These are phyloP conservation scores for Ogataea haglerorum DNA, from an alignment of 805 yeast species.

Conservation along the genomic window DNA sequence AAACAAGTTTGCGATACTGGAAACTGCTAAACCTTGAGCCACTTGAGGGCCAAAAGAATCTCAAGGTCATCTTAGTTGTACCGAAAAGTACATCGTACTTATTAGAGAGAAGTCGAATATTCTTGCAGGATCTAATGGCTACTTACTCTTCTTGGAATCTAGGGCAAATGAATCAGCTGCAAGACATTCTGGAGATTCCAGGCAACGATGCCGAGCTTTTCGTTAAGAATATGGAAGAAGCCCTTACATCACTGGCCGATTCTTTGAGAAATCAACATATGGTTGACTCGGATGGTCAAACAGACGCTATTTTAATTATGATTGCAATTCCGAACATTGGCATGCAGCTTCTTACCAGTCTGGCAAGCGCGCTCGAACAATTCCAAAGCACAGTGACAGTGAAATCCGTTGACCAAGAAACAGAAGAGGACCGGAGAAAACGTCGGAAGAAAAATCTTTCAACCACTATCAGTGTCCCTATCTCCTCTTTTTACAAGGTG, in stretches of 20 bases:
- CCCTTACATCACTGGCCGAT: conserved; percentile 11
- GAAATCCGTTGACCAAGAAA: conserved; percentile 15
- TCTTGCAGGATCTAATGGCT: conserved; percentile 40
- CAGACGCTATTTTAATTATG: conserved; percentile 44
- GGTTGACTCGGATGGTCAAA: conserved; percentile 7
- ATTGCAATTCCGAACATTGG: conserved; percentile 45
- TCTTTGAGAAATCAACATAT: conserved; percentile 13
- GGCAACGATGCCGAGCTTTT: conserved; percentile 19
- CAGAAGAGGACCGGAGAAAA: conserved; percentile 26
- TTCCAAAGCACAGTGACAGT: conserved; percentile 38
- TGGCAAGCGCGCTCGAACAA: conserved; percentile 44
- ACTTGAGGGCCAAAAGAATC: conserved; percentile 43
- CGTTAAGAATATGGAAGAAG: conserved; percentile 27
- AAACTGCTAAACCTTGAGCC: conserved; percentile 57
- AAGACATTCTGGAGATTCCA: conserved; percentile 21
- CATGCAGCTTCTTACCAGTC: conserved; percentile 44
- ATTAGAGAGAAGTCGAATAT: conserved; percentile 30
- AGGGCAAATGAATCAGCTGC: conserved; percentile 35
- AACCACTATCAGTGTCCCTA: conserved; percentile 12
- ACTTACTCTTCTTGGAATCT: conserved; percentile 47
- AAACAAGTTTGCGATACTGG: conserved; percentile 53
- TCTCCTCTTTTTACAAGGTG: conserved; percentile 34
- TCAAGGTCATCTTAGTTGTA: conserved; percentile 47
- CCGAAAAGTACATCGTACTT: conserved; percentile 28
- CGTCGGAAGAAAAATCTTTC: conserved; percentile 24